Evolutionary conservation across 148 eudicot genomes (phyloP), one percentile per base, ranked within the genome.

Genomic region (Fallopia convolvulus): DNA sequence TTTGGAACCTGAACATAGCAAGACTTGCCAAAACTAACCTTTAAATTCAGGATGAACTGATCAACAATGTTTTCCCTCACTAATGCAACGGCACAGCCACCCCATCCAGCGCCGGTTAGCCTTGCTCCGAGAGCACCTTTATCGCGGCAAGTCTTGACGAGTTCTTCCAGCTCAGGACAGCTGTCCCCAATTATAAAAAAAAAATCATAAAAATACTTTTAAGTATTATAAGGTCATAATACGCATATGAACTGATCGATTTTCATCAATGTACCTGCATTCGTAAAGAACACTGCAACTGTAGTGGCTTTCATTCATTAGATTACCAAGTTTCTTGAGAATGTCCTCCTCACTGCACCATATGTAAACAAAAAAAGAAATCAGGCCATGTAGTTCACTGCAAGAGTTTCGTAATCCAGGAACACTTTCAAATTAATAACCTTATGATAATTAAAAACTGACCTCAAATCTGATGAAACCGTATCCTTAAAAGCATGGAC

Each of bases 21-120:
- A 0, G 36, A 23, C 18, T 5, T 23, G 68, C 68, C 44, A 60
- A 60, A 60, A 77, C 82, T 65, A 72, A 93, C 98, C 96, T 92
- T 94, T 79, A 92, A 78, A 78, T 94, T 87, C 68, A 90, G 93
- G 76, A 94, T 94, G 70, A 94, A 94, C 42, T 92, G 90, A 10
- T 93, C 96, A 63, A 92, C 99, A 18, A 76, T 78, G 42, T 82
- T 89, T 81, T 94, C 97, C 83, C 86, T 90, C 39, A 94, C 98
- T 78, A 94, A 85, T 53, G 96, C 88, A 56, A 94, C 98, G 1
- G 89, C 88, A 82, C 97, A 94, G 49, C 98, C 98, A 78, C 98
- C 98, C 98, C 98, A 94, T 82, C 98, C 98, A 42, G 98, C 98
- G 80, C 98, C 98, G 0, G 98, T 94, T 50, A 94, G 92, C 86